Evolutionary conservation across 2,329 filamentous ascomycete species (phyloP).

Genomic region (Microdochium paspali): DNA sequence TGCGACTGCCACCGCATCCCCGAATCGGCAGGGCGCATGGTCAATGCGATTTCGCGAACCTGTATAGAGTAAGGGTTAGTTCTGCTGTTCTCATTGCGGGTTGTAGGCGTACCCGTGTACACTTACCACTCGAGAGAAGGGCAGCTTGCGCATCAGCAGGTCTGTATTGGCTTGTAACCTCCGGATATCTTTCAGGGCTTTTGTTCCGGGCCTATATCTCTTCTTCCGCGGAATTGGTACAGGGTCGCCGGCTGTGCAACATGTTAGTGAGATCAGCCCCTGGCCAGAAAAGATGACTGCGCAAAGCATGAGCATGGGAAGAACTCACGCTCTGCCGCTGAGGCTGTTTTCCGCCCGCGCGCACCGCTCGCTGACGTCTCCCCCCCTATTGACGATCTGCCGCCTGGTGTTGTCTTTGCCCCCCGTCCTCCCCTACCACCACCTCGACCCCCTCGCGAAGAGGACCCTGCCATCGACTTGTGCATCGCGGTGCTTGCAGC

Average conservation of each 20-base stretch:
- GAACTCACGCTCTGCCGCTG: slow-evolving; percentile 6
- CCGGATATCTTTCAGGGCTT: slow-evolving; percentile 85
- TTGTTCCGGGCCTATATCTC: slow-evolving; percentile 69
- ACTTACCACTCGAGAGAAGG: slow-evolving; percentile 65
- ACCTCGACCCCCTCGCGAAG: background rate
- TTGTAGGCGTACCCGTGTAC: background rate
- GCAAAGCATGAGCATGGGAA: slow-evolving; percentile 1
- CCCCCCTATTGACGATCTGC: background rate
- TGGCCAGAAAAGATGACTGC: background rate
- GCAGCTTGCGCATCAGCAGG: slow-evolving; percentile 70
- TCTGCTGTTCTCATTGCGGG: background rate
- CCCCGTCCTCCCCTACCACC: background rate
- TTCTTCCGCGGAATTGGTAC: slow-evolving; percentile 51
- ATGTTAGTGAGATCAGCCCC: slow-evolving; percentile 11
- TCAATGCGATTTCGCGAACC: slow-evolving; percentile 65
- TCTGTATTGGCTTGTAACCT: slow-evolving; percentile 86
- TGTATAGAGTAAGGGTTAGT: slow-evolving; percentile 12
- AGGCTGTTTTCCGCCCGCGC: slow-evolving; percentile 17
- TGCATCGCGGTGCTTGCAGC: background rate
- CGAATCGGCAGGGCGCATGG: slow-evolving; percentile 50
- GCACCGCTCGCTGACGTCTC: background rate
- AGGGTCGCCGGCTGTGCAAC: slow-evolving; percentile 57
- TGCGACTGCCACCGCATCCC: slow-evolving; percentile 94
- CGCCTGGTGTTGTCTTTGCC: background rate
- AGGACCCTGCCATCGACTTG: background rate